Evolutionary conservation across 192 early-diverging fungal genomes (phyloP).

Genomic region (Dissophora globulifera): DNA sequence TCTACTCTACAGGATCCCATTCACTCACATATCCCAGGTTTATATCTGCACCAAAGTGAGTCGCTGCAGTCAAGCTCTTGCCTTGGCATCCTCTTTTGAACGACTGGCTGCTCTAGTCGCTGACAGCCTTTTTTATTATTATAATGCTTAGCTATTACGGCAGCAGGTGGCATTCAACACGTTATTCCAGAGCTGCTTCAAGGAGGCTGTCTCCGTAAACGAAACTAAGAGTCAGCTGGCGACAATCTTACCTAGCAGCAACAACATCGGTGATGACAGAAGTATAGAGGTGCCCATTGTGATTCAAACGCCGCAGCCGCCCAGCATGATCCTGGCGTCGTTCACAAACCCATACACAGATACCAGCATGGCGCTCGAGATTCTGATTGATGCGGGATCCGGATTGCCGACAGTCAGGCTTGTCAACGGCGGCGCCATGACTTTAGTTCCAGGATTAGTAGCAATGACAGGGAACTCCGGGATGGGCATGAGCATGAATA

Average conservation of each 20-base stretch:
- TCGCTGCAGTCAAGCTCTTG: not conserved
- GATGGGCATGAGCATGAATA: not conserved
- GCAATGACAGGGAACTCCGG: not conserved
- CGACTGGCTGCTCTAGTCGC: not conserved
- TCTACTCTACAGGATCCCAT: constrained; percentile 36
- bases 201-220: constrained; percentile 18
- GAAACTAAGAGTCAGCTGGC: constrained; percentile 15
- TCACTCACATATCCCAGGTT: constrained; percentile 38
- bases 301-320: constrained; percentile 39
- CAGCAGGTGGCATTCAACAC: constrained; percentile 59
- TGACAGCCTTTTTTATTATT: not conserved
- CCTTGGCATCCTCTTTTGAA: not conserved
- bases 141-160: constrained; percentile 34
- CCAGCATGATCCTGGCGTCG: constrained; percentile 26
- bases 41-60: constrained; percentile 50
- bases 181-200: constrained; percentile 61
- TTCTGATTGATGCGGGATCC: constrained; percentile 40
- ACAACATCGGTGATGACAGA: not conserved
- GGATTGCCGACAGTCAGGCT: constrained; percentile 14
- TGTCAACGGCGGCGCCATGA: not conserved
- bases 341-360: constrained; percentile 43
- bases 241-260: not conserved
- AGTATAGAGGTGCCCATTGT: constrained; percentile 20
- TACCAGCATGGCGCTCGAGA: constrained; percentile 29
- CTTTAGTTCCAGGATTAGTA: not conserved